Conservation (phyloP, 148 eudicot species). For the Camellia sinensis region DNA sequence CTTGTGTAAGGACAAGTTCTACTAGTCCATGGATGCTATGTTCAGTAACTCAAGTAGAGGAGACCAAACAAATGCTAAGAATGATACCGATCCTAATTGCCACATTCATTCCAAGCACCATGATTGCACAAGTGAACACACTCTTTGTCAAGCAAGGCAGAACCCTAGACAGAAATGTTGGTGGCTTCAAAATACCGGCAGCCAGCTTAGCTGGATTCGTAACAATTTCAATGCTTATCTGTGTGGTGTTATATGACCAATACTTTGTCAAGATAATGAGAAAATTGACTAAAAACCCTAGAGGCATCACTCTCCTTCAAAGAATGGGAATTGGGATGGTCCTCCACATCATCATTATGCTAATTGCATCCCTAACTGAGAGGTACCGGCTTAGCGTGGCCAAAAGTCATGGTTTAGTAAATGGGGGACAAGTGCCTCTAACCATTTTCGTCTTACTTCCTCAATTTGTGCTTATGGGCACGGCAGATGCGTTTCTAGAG, state of each 20-base stretch:
- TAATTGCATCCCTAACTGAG: conserved; percentile 19
- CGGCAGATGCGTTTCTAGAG: conserved; percentile 19
- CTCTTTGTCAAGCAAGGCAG: conserved; percentile 30
- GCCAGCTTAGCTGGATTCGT: conserved; percentile 24
- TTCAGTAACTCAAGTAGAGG: conserved; percentile 27
- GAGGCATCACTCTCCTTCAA: conserved; percentile 25
- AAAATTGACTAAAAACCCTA: conserved; percentile 22
- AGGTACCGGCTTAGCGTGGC: conserved; percentile 21
- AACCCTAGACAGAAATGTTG: conserved; percentile 15
- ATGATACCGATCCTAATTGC: conserved; percentile 24
- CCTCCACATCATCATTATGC: conserved; percentile 15
- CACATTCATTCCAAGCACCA: conserved; percentile 19
- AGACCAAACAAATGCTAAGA: conserved; percentile 22
- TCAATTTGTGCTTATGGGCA: conserved; percentile 27
- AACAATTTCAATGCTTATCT: conserved; percentile 20
- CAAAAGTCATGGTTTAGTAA: conserved; percentile 15
- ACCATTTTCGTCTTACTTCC: conserved; percentile 23
- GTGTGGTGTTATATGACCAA: conserved; percentile 16
- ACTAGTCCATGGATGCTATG: conserved; percentile 26
- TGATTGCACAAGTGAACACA: conserved; percentile 24
- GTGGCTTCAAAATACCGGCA: conserved; percentile 18
- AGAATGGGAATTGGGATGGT: conserved; percentile 24
- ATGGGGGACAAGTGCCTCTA: conserved; percentile 20
- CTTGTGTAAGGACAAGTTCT: conserved; percentile 18
- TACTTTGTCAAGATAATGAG: conserved; percentile 17